phyloP scores from a whole-genome alignment of 202 grass and related monocot genomes.

The Panicum hallii region DNA sequence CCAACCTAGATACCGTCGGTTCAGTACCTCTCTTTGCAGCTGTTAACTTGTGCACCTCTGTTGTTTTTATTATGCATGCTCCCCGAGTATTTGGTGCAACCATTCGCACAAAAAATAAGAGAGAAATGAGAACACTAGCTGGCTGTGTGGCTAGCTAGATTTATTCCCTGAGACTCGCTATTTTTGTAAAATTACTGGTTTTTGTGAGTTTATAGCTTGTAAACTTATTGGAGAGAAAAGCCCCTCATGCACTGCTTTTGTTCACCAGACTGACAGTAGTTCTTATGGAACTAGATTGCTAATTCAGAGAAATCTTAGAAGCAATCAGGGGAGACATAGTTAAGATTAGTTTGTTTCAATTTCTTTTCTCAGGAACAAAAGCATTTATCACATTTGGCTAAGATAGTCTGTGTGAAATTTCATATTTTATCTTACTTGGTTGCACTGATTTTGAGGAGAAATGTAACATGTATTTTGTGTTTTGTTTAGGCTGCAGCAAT shows the following conservation, averaged over 20 bases:
- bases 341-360: too few relatives aligned
- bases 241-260: neutral
- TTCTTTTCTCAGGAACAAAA: neutral
- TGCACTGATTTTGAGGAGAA: conserved; percentile 4
- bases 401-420: neutral
- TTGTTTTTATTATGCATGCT: neutral
- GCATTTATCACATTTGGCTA: neutral
- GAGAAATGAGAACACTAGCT: too few relatives aligned
- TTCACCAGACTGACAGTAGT: neutral
- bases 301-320: neutral
- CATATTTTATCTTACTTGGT: neutral
- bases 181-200: too few relatives aligned
- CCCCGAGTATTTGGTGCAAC: too few relatives aligned
- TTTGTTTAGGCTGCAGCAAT: conserved; percentile 65
- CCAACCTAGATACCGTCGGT: neutral
- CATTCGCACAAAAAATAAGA: too few relatives aligned
- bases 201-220: too few relatives aligned
- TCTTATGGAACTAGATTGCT: neutral
- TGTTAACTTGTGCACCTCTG: too few relatives aligned
- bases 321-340: neutral
- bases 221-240: too few relatives aligned
- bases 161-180: too few relatives aligned
- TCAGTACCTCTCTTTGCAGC: neutral
- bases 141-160: too few relatives aligned
- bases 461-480: conserved; percentile 15